phyloP scores from a whole-genome alignment of 345 rosid genomes.

The Excoecaria agallocha region DNA sequence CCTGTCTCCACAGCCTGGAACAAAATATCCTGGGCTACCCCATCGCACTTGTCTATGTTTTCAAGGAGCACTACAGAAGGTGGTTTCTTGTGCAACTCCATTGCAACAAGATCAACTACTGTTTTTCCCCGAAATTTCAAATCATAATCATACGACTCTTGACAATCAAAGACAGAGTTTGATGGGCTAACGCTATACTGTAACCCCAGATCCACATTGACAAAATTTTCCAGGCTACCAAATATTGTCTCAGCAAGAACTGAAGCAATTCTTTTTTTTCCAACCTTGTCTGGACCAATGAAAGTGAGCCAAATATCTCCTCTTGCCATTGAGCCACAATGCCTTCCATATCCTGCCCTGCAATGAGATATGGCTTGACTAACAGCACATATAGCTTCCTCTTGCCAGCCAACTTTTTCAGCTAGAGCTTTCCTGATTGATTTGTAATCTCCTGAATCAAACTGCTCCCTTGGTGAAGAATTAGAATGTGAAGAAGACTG shows the following conservation, averaged over 20 bases:
- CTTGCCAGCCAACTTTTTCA: slow-evolving; percentile 58
- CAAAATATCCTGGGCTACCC: slow-evolving; percentile 40
- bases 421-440: slow-evolving; percentile 42
- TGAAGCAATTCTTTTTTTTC: slow-evolving; percentile 61
- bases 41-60: slow-evolving; percentile 65
- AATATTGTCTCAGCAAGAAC: slow-evolving; percentile 55
- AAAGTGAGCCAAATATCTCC: slow-evolving; percentile 60
- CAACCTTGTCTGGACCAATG: slow-evolving; percentile 67
- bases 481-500: slow-evolving; percentile 28
- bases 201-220: slow-evolving; percentile 49
- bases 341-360: slow-evolving; percentile 38
- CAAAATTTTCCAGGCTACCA: slow-evolving; percentile 40
- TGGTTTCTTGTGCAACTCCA: slow-evolving; percentile 51
- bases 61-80: slow-evolving; percentile 57
- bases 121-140: slow-evolving; percentile 45
- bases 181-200: slow-evolving; percentile 25
- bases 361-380: slow-evolving; percentile 46
- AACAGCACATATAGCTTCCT: slow-evolving; percentile 50
- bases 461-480: slow-evolving; percentile 25
- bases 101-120: slow-evolving; percentile 45
- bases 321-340: slow-evolving; percentile 21
- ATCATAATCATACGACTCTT: slow-evolving; percentile 30
- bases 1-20: slow-evolving; percentile 55
- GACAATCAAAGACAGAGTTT: slow-evolving; percentile 27
- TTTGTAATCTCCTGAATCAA: slow-evolving; percentile 42